These are phyloP conservation scores for Phlebopus sp. DNA, from an alignment of 1,284 basidiomycete species.

Conservation along the genomic window DNA sequence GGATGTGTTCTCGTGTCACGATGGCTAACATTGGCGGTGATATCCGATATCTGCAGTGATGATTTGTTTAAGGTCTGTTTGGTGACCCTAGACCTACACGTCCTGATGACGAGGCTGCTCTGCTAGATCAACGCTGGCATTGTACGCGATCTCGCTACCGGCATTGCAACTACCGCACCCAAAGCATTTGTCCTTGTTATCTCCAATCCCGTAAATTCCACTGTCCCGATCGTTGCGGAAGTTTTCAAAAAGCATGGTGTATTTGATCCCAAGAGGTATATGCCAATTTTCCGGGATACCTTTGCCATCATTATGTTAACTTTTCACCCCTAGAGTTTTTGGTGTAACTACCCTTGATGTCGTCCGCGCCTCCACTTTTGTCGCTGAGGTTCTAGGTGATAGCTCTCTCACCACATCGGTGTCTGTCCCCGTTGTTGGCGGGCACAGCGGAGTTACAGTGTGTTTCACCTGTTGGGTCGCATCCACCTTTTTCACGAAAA, in stretches of 20 bases:
- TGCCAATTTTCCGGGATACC: neutral
- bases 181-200: constrained; percentile 95
- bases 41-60: constrained; percentile 51
- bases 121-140: constrained; percentile 96
- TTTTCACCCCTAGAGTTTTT: constrained; percentile 62
- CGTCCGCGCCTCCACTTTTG: constrained; percentile 94
- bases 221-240: constrained; percentile 95
- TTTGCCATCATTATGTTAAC: constrained; percentile 3
- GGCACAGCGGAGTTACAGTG: constrained; percentile 93
- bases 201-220: constrained; percentile 96
- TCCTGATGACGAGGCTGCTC: constrained; percentile 11
- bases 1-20: constrained; percentile 3
- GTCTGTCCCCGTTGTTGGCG: constrained; percentile 90
- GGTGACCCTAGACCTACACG: neutral
- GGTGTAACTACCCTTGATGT: constrained; percentile 99
- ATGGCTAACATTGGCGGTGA: constrained; percentile 22
- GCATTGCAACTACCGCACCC: constrained; percentile 81
- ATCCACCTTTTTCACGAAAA: constrained; percentile 9
- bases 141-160: constrained; percentile 88
- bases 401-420: constrained; percentile 64
- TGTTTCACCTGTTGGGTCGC: constrained; percentile 19
- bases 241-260: constrained; percentile 91
- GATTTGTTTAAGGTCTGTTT: constrained; percentile 84
- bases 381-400: constrained; percentile 76
- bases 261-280: constrained; percentile 85